These are phyloP conservation scores for Penicillium corylophilum DNA, from an alignment of 2,329 filamentous ascomycete species.

Conservation along the genomic window DNA sequence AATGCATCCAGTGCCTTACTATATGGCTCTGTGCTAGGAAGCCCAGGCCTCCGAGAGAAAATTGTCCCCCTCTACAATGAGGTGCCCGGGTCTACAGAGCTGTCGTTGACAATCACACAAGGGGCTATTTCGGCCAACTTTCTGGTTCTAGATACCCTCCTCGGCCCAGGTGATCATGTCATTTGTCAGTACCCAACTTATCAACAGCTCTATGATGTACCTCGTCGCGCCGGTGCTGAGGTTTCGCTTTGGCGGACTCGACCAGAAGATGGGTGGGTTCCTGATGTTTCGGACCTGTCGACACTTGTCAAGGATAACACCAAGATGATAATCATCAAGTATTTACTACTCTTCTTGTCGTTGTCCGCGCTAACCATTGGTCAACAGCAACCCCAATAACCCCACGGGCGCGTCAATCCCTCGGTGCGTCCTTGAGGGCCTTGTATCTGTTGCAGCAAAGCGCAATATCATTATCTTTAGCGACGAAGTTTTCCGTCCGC, in stretches of 20 bases:
- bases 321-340: conserved; percentile 15
- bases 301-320: conserved; percentile 8
- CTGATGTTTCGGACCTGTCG: conserved; percentile 1
- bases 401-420: conserved; percentile 12
- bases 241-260: conserved; percentile 44
- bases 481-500: conserved; percentile 13
- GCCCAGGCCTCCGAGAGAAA: background rate
- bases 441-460: conserved; percentile 8
- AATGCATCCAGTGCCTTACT: background rate
- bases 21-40: conserved; percentile 5
- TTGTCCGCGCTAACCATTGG: background rate
- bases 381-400: conserved; percentile 12
- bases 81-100: background rate
- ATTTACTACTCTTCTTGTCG: background rate
- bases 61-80: conserved; percentile 8
- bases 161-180: conserved; percentile 75
- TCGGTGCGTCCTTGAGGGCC: background rate
- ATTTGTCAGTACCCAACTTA: conserved; percentile 86
- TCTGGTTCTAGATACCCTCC: conserved; percentile 69
- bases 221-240: conserved; percentile 70
- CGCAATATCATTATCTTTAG: conserved; percentile 10
- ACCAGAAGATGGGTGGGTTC: conserved; percentile 6
- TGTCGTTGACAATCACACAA: conserved; percentile 57
- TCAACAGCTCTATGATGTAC: conserved; percentile 77
- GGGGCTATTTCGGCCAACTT: conserved; percentile 87